Evolutionary conservation across 371 early-diverging fungal species (phyloP), one percentile per base, ranked within the genome.

Genomic region (Mortierella sp.): DNA sequence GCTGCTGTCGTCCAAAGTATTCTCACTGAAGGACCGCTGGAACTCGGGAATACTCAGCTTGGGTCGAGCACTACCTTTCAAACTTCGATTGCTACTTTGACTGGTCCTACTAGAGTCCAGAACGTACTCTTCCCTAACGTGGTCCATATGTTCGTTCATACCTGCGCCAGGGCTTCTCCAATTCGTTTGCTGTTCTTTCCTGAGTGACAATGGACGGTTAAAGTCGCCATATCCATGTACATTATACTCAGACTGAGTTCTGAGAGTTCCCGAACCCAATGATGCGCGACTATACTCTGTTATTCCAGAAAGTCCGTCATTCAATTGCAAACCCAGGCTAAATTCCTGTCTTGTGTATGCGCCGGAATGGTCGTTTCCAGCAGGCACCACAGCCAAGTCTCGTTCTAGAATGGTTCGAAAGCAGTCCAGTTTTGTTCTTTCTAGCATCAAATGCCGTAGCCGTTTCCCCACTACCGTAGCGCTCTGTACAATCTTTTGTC

Each of bases 331-430:
- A 11, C 51, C 45, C 22, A 26, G 52, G 16, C 55, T 32, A 18
- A 32, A 18, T 26, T 22, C 35, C 14, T 24, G 55, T 20, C 5
- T 6, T 14, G 39, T 4, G 9, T 54, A 26, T 28, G 35, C 45
- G 12, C 55, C 28, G 24, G 3, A 18, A 1, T 30, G 12, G 8
- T 16, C 10, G 11, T 22, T n/a, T 4, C 18, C 32, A 2, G 72
- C 52, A 5, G 67, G 52, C 9, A 75, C 63, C 9, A 79, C 66
- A 1, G 70, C 73, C 35, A 93, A 75, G 65, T 93, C 94, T 20
- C 86, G 86, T 70, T 93, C 91, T n/a, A 94, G 64, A 64, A 90
- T 90, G 40, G 93, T 93, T 20, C 90, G 84, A 79, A 93, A 94
- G 71, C 95, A 94, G 35, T 89, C 88, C 16, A 92, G 70, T 30